phyloP scores from a whole-genome alignment of 73 alveolate genomes.

The Blepharisma japonicum region DNA sequence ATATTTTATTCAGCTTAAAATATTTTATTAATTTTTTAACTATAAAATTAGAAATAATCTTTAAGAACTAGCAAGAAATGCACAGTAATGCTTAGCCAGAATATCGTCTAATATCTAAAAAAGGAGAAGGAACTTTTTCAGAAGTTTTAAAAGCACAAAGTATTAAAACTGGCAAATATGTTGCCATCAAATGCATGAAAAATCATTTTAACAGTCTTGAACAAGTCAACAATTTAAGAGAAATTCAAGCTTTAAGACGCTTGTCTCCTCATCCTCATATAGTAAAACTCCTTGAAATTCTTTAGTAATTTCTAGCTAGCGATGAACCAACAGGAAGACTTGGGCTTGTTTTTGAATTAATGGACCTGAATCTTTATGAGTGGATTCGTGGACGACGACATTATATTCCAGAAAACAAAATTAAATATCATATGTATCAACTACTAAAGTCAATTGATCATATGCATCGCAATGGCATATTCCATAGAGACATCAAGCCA shows the following conservation, averaged over 20 bases:
- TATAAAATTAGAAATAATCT: no score
- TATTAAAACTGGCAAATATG: constrained; percentile 73
- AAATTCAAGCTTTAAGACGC: constrained; percentile 84
- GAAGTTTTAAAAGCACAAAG: constrained; percentile 80
- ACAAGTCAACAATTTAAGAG: constrained; percentile 75
- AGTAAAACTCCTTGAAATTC: constrained; percentile 73
- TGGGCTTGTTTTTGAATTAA: constrained; percentile 97
- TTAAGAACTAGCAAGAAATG: constrained; percentile 12
- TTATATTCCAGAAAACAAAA: constrained; percentile 83
- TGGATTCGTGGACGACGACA: constrained; percentile 89
- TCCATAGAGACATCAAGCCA: constrained; percentile 91
- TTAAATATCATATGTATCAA: constrained; percentile 83
- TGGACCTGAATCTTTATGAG: constrained; percentile 98
- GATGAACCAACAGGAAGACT: constrained; percentile 99
- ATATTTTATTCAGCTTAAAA: no score
- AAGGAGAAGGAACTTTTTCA: constrained; percentile 85
- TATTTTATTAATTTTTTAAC: no score
- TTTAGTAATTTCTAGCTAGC: constrained; percentile 38
- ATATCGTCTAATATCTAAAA: constrained; percentile 50
- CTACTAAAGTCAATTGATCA: constrained; percentile 91
- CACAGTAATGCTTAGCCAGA: constrained; percentile 53
- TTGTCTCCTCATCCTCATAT: constrained; percentile 83
- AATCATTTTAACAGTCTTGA: constrained; percentile 59
- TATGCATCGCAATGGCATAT: constrained; percentile 96
- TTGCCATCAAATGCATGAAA: constrained; percentile 88